Conservation (phyloP, 345 rosid genomes). For the Populus ilicifolia region DNA sequence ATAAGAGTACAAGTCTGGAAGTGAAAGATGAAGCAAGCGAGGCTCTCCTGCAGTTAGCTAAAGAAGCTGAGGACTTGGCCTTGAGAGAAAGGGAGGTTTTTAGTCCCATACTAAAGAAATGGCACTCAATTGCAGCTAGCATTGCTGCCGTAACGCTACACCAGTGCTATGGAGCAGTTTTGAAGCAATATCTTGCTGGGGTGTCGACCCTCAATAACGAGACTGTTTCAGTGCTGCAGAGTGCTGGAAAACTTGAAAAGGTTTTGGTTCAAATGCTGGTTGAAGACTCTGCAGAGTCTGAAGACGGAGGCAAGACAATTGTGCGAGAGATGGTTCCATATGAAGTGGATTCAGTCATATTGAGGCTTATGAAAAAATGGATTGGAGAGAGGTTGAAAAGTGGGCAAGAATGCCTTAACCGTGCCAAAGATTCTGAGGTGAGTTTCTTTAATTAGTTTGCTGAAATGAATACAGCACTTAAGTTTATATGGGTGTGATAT, state of each 20-base stretch:
- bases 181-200: slow-evolving; percentile 66
- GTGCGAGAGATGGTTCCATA: slow-evolving; percentile 83
- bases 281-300: slow-evolving; percentile 72
- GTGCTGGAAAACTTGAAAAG: slow-evolving; percentile 82
- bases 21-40: slow-evolving; percentile 51
- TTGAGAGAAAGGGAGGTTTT: slow-evolving; percentile 67
- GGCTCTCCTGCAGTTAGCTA: slow-evolving; percentile 57
- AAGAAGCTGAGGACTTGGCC: slow-evolving; percentile 77
- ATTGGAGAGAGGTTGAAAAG: slow-evolving; percentile 50
- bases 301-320: slow-evolving; percentile 79
- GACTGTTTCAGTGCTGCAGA: slow-evolving; percentile 58
- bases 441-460: neutral
- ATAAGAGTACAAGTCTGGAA: slow-evolving; percentile 31
- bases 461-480: neutral
- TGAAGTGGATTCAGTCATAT: slow-evolving; percentile 65
- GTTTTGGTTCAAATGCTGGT: slow-evolving; percentile 79
- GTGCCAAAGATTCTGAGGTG: slow-evolving; percentile 84
- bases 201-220: slow-evolving; percentile 43
- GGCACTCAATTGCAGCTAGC: slow-evolving; percentile 61
- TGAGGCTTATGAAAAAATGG: slow-evolving; percentile 59
- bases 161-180: slow-evolving; percentile 62
- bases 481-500: neutral
- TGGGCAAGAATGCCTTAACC: slow-evolving; percentile 41
- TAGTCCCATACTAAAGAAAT: slow-evolving; percentile 70
- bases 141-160: slow-evolving; percentile 70